phyloP scores from a whole-genome alignment of 495 filamentous ascomycete species.

The Trichoderma gamsii region DNA sequence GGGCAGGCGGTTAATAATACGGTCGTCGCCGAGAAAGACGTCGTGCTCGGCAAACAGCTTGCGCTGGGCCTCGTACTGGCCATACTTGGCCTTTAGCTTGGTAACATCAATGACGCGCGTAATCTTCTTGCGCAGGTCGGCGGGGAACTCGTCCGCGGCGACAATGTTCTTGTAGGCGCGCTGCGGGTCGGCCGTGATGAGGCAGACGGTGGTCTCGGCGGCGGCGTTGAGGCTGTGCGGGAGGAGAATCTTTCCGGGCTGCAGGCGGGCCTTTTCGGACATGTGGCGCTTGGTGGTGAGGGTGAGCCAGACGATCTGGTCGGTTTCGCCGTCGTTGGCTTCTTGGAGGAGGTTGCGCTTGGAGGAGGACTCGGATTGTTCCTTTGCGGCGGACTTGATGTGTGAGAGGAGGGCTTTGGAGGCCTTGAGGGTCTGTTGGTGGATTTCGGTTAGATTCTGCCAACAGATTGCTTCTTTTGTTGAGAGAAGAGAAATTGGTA shows the following conservation, averaged over 20 bases:
- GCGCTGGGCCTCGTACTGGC: slow-evolving; percentile 76
- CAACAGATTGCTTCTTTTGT: not conserved
- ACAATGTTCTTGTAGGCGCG: slow-evolving; percentile 84
- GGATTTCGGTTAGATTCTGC: not conserved
- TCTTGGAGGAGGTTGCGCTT: slow-evolving; percentile 66
- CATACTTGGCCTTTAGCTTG: slow-evolving; percentile 81
- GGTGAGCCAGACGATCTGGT: slow-evolving; percentile 69
- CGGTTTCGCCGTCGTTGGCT: slow-evolving; percentile 42
- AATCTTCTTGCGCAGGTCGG: slow-evolving; percentile 63
- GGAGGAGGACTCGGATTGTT: slow-evolving; percentile 48
- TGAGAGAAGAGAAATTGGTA: no score
- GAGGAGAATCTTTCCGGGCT: slow-evolving; percentile 56
- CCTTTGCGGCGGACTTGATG: slow-evolving; percentile 60
- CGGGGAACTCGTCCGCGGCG: slow-evolving; percentile 66
- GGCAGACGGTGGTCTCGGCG: slow-evolving; percentile 59
- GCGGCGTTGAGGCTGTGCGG: slow-evolving; percentile 66
- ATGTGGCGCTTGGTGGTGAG: slow-evolving; percentile 89
- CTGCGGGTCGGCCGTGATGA: slow-evolving; percentile 75
- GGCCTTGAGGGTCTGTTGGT: slow-evolving; percentile 62
- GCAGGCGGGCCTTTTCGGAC: slow-evolving; percentile 65
- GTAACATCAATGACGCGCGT: slow-evolving; percentile 72
- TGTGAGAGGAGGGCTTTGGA: slow-evolving; percentile 74
- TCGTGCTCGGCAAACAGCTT: slow-evolving; percentile 79
- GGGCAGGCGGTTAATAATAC: slow-evolving; percentile 72
- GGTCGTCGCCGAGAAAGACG: slow-evolving; percentile 81